Conservation (phyloP, 2,329 filamentous ascomycete species). For the Colletotrichum incanum region DNA sequence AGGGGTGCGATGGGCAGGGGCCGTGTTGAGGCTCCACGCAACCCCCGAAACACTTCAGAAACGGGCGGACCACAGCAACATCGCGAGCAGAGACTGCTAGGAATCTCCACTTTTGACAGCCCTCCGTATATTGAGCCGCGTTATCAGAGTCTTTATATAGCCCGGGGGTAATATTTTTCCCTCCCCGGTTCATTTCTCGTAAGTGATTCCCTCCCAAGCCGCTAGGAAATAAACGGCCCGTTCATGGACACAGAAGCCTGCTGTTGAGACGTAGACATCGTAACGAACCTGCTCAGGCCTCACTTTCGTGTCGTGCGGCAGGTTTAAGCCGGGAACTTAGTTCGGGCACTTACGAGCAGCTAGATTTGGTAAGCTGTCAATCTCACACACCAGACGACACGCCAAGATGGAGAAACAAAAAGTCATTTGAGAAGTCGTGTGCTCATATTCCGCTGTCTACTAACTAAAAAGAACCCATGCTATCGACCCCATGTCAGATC, state of each 20-base stretch:
- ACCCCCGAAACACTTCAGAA: constrained; percentile 41
- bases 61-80: constrained; percentile 18
- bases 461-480: constrained; percentile 19
- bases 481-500: constrained; percentile 13
- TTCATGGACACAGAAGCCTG: background rate
- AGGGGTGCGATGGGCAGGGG: background rate
- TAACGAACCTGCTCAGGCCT: background rate
- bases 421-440: constrained; percentile 5
- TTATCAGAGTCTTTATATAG: background rate
- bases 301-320: background rate
- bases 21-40: background rate
- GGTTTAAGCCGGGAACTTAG: too few species aligned
- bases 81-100: background rate
- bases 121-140: background rate
- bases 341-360: too few species aligned
- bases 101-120: constrained; percentile 4
- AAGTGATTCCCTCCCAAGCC: background rate
- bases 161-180: background rate
- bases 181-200: background rate
- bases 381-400: background rate
- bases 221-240: background rate
- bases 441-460: constrained; percentile 25
- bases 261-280: background rate
- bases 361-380: background rate
- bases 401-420: too few species aligned